These are phyloP conservation scores for Strobilomyces confusus DNA, from an alignment of 768 basidiomycete genomes.

Conservation along the genomic window DNA sequence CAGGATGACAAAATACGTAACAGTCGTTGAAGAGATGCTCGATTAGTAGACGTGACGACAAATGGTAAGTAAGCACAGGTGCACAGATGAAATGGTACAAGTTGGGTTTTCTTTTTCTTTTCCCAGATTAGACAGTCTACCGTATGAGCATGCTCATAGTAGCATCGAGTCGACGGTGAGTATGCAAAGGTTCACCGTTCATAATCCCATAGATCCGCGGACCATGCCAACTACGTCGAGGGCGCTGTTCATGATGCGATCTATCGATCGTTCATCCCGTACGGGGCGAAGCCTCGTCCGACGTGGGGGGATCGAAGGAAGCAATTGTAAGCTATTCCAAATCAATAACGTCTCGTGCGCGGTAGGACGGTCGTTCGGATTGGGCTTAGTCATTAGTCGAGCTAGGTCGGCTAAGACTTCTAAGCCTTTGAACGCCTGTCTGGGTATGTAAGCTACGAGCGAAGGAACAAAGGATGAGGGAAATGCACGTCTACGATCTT, in stretches of 20 bases:
- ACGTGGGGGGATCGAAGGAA: neutral
- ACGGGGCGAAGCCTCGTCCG: slow-evolving; percentile 8
- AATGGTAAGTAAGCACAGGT: too few relatives aligned
- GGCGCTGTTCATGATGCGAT: slow-evolving; percentile 13
- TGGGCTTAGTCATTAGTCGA: neutral
- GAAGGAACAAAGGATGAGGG: too few relatives aligned
- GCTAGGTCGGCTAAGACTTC: slow-evolving; percentile 1
- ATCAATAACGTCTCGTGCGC: neutral
- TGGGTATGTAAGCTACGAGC: neutral
- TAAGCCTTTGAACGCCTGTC: slow-evolving; percentile 7
- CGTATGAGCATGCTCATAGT: too few relatives aligned
- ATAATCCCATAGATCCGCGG: slow-evolving; percentile 4
- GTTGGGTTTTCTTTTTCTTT: too few relatives aligned
- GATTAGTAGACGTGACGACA: too few relatives aligned
- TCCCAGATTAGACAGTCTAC: too few relatives aligned
- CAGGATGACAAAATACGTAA: too few relatives aligned
- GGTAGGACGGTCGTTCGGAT: slow-evolving; percentile 3
- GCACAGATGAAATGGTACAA: too few relatives aligned
- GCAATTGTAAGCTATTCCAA: slow-evolving; percentile 6
- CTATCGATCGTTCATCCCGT: slow-evolving; percentile 7
- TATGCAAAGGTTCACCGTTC: neutral
- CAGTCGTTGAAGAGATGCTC: too few relatives aligned
- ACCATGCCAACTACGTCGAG: slow-evolving; percentile 12
- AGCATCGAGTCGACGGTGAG: neutral
- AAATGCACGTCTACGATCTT: slow-evolving; percentile 13